Base-by-base conservation (phyloP, 495 filamentous ascomycete genomes). In the Aspergillus sclerotiicarbonarius region DNA sequence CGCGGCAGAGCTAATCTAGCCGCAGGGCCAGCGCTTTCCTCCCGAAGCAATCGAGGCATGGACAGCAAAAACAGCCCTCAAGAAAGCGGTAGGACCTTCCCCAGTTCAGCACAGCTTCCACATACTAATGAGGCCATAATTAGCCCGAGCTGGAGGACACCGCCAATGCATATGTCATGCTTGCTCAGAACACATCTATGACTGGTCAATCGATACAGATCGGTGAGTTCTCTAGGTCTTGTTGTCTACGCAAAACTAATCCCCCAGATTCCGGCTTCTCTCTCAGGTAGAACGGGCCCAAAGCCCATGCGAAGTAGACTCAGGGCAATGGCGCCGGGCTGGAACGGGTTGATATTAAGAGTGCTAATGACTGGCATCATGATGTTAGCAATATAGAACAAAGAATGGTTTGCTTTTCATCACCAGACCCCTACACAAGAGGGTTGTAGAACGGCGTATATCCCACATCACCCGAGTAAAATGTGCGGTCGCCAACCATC, bases 121-220 rank as follows among this genome's bases (percentile, higher is more conserved):
- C 31, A 20, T 51, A 55, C 62, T 69, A 45, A 72, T 44, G 6
- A 15, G 18, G 21, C 21, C 50, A 18, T 31, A 15, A 49, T 25
- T 25, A 80, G 82, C 78, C 78, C 49, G 78, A 83, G 51, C 64
- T 86, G 10, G 82, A 86, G 15, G 82, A 84, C 62, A 75, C 74
- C 12, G 82, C 83, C 15, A 74, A 84, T 43, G 69, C 75, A 19
- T 86, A 76, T 56, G 52, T 83, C 30, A 75, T 72, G 39, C 66
- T 79, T 47, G 82, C 83, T 5, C 82, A 79, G 54, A 85, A 85
- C 59, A 59, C 70, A 19, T 83, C 82, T 12, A 81, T 85, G 80
- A 86, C 82, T 3, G 82, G 83, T 21, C 79, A 81, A 58, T 64
- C 75, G 18, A 64, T 86, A 19, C 73, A 76, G 56, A 67, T 86